These are phyloP conservation scores for Acorus gramineus DNA, from an alignment of 106 monocot species.

Conservation along the genomic window DNA sequence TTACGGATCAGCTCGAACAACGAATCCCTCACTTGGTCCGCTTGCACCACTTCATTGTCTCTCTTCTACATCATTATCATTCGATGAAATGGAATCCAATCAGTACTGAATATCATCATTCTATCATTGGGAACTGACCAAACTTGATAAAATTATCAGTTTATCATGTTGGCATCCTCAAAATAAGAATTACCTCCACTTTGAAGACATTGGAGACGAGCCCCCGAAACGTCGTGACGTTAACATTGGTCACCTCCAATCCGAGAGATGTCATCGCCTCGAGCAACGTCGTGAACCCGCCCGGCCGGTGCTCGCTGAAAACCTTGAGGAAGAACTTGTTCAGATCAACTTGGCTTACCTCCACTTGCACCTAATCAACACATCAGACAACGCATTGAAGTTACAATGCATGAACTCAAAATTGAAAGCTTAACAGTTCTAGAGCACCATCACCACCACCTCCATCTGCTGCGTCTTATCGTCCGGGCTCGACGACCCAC, in stretches of 20 bases:
- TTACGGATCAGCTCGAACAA: conserved; percentile 61
- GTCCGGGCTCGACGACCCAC: not conserved
- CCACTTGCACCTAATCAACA: conserved; percentile 62
- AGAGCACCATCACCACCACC: conserved; percentile 16
- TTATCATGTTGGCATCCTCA: too few species aligned
- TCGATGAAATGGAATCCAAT: too few species aligned
- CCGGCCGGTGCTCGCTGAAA: conserved; percentile 62
- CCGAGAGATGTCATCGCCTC: conserved; percentile 76
- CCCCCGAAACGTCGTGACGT: conserved; percentile 55
- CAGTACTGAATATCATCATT: too few species aligned
- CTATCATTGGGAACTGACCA: too few species aligned
- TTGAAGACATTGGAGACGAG: conserved; percentile 77
- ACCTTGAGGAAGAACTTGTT: conserved; percentile 84
- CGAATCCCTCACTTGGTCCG: conserved; percentile 79
- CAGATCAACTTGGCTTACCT: conserved; percentile 59
- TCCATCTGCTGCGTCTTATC: conserved; percentile 74
- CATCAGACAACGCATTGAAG: not conserved
- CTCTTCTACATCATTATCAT: conserved; percentile 35
- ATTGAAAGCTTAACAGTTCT: too few species aligned
- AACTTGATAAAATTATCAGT: too few species aligned
- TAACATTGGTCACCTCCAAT: conserved; percentile 72
- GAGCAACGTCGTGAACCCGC: conserved; percentile 68
- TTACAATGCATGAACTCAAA: too few species aligned
- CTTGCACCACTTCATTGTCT: conserved; percentile 67
- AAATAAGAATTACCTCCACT: conserved; percentile 33